Conservation (phyloP, 441 rosid genomes). For the Euphorbia neoarborescens region DNA sequence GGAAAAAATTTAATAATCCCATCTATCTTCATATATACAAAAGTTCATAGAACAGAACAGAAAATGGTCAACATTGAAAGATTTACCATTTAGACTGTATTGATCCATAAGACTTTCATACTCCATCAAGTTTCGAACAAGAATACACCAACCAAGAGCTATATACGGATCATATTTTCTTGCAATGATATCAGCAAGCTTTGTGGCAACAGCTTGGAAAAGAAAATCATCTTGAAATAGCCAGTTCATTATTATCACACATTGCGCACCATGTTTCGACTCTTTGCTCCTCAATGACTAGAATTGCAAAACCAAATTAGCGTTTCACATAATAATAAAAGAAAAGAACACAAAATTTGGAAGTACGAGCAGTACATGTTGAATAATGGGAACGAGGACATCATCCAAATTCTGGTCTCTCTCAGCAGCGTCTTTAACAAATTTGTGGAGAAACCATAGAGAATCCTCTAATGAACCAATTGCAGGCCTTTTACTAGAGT, state of each 20-base stretch:
- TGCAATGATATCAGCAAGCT: conserved; percentile 36
- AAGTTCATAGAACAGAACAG: neutral
- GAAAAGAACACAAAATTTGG: neutral
- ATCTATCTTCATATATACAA: conserved; percentile 13
- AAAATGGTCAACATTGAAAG: neutral
- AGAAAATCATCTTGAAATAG: conserved; percentile 61
- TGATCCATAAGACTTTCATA: conserved; percentile 41
- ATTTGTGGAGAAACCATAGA: conserved; percentile 52
- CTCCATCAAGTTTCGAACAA: conserved; percentile 57
- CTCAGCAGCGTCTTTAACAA: conserved; percentile 47
- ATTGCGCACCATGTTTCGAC: conserved; percentile 40
- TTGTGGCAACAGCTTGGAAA: conserved; percentile 40
- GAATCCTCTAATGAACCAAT: conserved; percentile 66
- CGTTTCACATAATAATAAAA: neutral
- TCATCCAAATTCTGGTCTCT: conserved; percentile 47
- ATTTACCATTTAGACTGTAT: conserved; percentile 45
- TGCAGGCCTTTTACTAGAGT: conserved; percentile 30
- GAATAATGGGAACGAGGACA: conserved; percentile 61
- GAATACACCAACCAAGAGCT: conserved; percentile 81
- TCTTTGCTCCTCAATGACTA: conserved; percentile 65
- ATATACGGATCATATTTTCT: conserved; percentile 63
- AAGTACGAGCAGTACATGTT: conserved; percentile 40
- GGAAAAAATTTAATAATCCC: conserved; percentile 5
- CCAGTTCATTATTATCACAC: conserved; percentile 57
- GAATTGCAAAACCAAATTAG: neutral